Base-by-base conservation (phyloP, 345 rosid genomes). In the Acer negundo region DNA sequence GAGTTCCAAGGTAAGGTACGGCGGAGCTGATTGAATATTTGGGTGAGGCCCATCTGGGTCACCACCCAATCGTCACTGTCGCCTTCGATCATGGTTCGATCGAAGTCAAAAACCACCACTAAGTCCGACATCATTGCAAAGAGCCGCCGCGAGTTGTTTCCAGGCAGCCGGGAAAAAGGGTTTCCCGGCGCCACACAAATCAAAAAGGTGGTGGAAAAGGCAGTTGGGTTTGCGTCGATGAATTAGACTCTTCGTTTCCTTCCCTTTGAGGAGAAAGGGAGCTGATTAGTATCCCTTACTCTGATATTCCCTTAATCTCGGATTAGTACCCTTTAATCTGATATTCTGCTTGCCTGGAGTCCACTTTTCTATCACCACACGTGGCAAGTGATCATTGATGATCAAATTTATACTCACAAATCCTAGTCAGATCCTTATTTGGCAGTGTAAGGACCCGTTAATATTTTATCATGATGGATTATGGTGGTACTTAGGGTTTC, bases 41-140 rank as follows among this genome's bases (percentile, higher is more conserved):
- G 83, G 55, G 94, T 75, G 74, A 94, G 93, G 40, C 97, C 95
- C 95, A 94, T 91, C 79, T 88, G 85, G 55, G 89, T 86, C 38
- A 92, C 93, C 62, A 91, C 92, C 98, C 96, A 91, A 0, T 75
- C 81, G 80, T 92, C 98, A 79, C 94, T 92, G 58, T 94, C 96
- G 61, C 87, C 92, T 64, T 92, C 94, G 72, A 94, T 94, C 65
- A 94, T n/a, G 44, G 98, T 94, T 81, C 94, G 84, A 78, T 94
- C 98, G 42, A 94, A 94, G 82, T 94, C 96, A 74, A 94, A 92
- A 28, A 94, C 72, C 55, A 91, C 90, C 75, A 85, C 90, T 56
- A 80, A 82, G 46, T 62, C 49, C 53, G 55, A 55, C 76, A 62
- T 73, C 24, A 12, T 70, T 12, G 44, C 10, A 67, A 40, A 15